These are phyloP conservation scores for Dioscorea alata DNA, from an alignment of 106 monocot genomes.

Conservation along the genomic window DNA sequence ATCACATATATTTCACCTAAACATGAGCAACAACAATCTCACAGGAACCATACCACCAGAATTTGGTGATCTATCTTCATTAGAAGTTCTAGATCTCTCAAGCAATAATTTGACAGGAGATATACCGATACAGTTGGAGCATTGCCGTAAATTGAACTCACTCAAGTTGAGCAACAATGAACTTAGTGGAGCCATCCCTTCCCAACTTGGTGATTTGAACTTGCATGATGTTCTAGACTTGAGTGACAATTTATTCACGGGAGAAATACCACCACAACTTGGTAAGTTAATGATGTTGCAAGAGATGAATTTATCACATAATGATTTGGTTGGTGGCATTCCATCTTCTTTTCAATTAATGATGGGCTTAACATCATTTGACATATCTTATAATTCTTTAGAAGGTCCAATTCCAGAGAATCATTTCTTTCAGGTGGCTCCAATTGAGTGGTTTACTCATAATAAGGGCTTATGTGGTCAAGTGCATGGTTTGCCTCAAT, in stretches of 20 bases:
- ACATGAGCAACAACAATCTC: constrained; percentile 10
- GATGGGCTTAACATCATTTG: constrained; percentile 10
- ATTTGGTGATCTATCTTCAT: constrained; percentile 1
- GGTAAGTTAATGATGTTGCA: constrained; percentile 4
- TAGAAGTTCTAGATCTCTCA: constrained; percentile 17
- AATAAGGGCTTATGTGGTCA: constrained; percentile 22
- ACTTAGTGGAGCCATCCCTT: constrained; percentile 15
- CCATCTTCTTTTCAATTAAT: constrained; percentile 8
- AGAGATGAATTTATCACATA: constrained; percentile 23
- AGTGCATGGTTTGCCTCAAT: background rate
- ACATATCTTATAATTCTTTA: constrained; percentile 27
- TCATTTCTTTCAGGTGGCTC: background rate
- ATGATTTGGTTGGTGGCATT: constrained; percentile 11
- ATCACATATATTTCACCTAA: background rate
- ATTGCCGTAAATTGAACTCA: background rate
- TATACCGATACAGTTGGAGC: constrained; percentile 6
- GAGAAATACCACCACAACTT: constrained; percentile 18
- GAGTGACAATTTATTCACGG: constrained; percentile 16
- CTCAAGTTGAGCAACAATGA: constrained; percentile 13
- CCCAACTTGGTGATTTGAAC: constrained; percentile 20
- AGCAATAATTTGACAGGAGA: constrained; percentile 6
- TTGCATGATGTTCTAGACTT: constrained; percentile 20
- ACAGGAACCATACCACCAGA: constrained; percentile 7
- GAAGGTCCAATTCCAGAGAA: constrained; percentile 18
- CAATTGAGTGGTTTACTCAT: background rate